Evolutionary conservation across 2,329 filamentous ascomycete species (phyloP).

Genomic region (Aspergillus glaucus): DNA sequence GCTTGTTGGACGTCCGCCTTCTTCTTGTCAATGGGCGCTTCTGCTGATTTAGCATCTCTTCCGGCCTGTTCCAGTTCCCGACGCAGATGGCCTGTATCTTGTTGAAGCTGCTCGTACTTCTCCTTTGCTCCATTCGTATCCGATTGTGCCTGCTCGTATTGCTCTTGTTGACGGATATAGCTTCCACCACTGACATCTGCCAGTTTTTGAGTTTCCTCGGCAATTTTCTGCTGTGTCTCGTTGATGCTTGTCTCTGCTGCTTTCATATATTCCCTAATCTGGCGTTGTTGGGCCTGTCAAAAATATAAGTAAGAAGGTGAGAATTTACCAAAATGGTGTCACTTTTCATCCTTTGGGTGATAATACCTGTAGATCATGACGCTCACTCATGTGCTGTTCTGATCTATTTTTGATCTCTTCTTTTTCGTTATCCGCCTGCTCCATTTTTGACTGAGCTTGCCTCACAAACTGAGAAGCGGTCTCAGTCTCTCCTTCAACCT

Average conservation of each 20-base stretch:
- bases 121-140: slow-evolving; percentile 41
- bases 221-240: slow-evolving; percentile 41
- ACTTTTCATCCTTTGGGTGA: not conserved
- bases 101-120: slow-evolving; percentile 37
- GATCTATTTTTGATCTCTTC: slow-evolving; percentile 46
- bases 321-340: not conserved
- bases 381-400: slow-evolving; percentile 48
- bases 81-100: slow-evolving; percentile 28
- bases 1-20: slow-evolving; percentile 49
- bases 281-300: slow-evolving; percentile 59
- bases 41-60: slow-evolving; percentile 19
- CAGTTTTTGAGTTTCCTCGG: slow-evolving; percentile 50
- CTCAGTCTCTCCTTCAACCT: slow-evolving; percentile 31
- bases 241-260: slow-evolving; percentile 41
- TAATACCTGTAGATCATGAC: slow-evolving; percentile 47
- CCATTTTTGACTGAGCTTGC: slow-evolving; percentile 38
- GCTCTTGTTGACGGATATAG: slow-evolving; percentile 54
- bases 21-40: slow-evolving; percentile 37
- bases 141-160: slow-evolving; percentile 55
- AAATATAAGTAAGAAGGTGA: slow-evolving; percentile 9
- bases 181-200: slow-evolving; percentile 64
- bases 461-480: slow-evolving; percentile 38
- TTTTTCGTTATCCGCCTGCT: slow-evolving; percentile 43
- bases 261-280: slow-evolving; percentile 55
- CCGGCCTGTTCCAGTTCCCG: slow-evolving; percentile 30